Evolutionary conservation across 306 rosid genomes (phyloP).

Genomic region (Luffa aegyptiaca): DNA sequence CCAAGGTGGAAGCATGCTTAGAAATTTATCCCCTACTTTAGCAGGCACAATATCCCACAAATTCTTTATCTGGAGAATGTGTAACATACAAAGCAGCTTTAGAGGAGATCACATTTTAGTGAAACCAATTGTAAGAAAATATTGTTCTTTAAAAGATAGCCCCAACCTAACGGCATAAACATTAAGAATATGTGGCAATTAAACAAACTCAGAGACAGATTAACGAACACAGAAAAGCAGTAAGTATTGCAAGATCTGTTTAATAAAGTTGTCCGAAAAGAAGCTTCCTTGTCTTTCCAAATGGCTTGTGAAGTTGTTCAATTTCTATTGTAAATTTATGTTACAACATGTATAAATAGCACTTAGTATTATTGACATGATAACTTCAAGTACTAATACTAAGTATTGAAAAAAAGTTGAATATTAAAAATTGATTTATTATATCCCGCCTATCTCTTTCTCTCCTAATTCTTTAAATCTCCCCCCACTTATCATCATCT

Average conservation of each 20-base stretch:
- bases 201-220: background rate
- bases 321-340: background rate
- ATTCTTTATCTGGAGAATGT: slow-evolving; percentile 47
- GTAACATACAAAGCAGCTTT: slow-evolving; percentile 4
- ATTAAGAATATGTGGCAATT: background rate
- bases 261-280: background rate
- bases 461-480: background rate
- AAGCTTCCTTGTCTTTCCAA: background rate
- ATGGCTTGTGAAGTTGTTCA: background rate
- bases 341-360: background rate
- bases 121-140: background rate
- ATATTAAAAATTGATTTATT: background rate
- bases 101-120: background rate
- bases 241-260: background rate
- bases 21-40: slow-evolving; percentile 69
- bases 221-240: background rate
- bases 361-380: background rate
- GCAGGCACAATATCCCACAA: slow-evolving; percentile 70
- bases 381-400: background rate
- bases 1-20: slow-evolving; percentile 96
- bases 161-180: background rate
- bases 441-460: background rate
- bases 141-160: background rate
- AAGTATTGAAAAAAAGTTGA: background rate
- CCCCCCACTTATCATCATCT: background rate